These are phyloP conservation scores for Picea glauca DNA, from an alignment of 75 land plant genomes.

Conservation along the genomic window DNA sequence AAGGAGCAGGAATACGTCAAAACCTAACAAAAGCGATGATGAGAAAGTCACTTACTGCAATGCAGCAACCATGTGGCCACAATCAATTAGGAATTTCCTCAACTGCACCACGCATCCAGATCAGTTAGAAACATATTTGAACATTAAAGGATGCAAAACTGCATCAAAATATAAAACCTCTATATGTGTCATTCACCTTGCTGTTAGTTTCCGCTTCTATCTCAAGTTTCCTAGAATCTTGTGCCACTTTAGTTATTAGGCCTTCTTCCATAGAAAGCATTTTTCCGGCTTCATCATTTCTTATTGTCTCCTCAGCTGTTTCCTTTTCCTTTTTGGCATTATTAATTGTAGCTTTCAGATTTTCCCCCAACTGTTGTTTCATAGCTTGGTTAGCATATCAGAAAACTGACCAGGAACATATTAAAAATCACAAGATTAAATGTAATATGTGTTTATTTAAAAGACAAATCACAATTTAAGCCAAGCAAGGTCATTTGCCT, in stretches of 20 bases:
- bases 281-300: constrained; percentile 50
- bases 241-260: constrained; percentile 53
- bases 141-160: background rate
- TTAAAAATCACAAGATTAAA: background rate
- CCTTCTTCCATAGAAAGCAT: constrained; percentile 47
- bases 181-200: constrained; percentile 35
- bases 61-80: too few species aligned
- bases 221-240: constrained; percentile 62
- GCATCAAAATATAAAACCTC: background rate
- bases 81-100: too few species aligned
- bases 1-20: too few species aligned
- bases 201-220: constrained; percentile 69
- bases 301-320: constrained; percentile 43
- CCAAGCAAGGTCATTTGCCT: background rate
- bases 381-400: background rate
- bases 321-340: constrained; percentile 39
- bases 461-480: background rate
- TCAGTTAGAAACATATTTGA: background rate
- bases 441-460: too few species aligned
- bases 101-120: background rate
- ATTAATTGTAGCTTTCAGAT: constrained; percentile 55
- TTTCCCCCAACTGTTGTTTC: constrained; percentile 40
- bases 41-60: too few species aligned
- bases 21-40: too few species aligned
- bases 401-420: background rate